Conservation (phyloP, 495 filamentous ascomycete genomes). For the Hypoxylon perforatum region DNA sequence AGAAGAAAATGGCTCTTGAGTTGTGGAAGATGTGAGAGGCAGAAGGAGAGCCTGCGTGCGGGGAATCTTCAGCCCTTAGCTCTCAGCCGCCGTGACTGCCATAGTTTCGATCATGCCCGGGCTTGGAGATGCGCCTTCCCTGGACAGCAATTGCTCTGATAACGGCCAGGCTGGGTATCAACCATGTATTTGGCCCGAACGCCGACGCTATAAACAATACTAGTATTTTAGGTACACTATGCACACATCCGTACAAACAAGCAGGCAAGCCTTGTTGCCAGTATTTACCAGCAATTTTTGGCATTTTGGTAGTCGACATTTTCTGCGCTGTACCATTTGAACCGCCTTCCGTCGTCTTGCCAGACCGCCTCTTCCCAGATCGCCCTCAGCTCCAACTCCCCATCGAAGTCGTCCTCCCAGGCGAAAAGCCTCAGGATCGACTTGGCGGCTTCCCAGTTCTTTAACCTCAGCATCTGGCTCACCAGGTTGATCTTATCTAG, state of each 20-base stretch:
- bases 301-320: conserved; percentile 22
- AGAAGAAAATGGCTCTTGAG: not conserved
- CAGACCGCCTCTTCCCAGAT: conserved; percentile 47
- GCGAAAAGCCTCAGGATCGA: conserved; percentile 44
- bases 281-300: conserved; percentile 14
- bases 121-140: conserved; percentile 1
- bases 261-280: conserved; percentile 7
- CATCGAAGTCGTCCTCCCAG: conserved; percentile 45
- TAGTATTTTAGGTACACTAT: conserved; percentile 17
- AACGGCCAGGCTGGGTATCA: conserved; percentile 7
- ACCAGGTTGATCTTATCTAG: conserved; percentile 42
- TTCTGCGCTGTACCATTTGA: conserved; percentile 16
- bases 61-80: not conserved
- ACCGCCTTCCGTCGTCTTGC: conserved; percentile 28
- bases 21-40: conserved; percentile 14
- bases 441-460: conserved; percentile 46
- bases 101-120: conserved; percentile 25
- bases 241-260: conserved; percentile 21
- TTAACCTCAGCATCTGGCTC: conserved; percentile 38
- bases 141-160: conserved; percentile 1
- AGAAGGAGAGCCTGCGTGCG: not conserved
- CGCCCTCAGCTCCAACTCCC: conserved; percentile 43
- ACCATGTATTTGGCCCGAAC: conserved; percentile 18
- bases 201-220: conserved; percentile 31
- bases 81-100: conserved; percentile 5